phyloP scores from a whole-genome alignment of 1,284 basidiomycete species.

The Malassezia slooffiae region DNA sequence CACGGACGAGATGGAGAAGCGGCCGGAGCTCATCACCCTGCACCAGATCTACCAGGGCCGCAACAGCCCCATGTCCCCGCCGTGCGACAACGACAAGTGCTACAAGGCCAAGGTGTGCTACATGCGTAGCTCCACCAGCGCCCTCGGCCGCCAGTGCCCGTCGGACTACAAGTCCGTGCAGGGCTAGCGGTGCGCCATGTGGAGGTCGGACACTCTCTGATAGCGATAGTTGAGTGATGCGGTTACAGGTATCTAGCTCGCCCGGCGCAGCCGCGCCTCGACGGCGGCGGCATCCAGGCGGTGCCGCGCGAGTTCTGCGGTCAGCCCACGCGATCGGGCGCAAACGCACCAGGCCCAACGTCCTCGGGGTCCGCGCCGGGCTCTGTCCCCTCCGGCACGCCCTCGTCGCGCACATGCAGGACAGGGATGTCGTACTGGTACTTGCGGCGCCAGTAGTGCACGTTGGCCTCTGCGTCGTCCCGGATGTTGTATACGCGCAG shows the following conservation, averaged over 20 bases:
- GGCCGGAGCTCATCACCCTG: constrained; percentile 56
- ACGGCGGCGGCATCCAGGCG: too few relatives aligned
- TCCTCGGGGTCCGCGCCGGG: too few relatives aligned
- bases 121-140: constrained; percentile 59
- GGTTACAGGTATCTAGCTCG: too few relatives aligned
- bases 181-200: background rate
- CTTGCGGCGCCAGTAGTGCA: constrained; percentile 33
- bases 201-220: too few relatives aligned
- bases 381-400: background rate
- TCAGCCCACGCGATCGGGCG: background rate
- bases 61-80: constrained; percentile 51
- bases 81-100: constrained; percentile 57
- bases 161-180: constrained; percentile 62
- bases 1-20: constrained; percentile 60
- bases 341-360: constrained; percentile 3
- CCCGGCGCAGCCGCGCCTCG: too few relatives aligned
- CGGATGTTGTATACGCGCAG: constrained; percentile 37
- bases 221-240: too few relatives aligned
- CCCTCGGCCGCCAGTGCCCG: constrained; percentile 56
- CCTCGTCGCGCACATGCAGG: constrained; percentile 23
- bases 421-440: constrained; percentile 46
- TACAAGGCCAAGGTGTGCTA: constrained; percentile 64
- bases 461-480: constrained; percentile 27
- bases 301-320: constrained; percentile 10
- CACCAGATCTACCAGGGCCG: constrained; percentile 67